These are phyloP conservation scores for Trifolium dubium DNA, from an alignment of 306 rosid genomes.

Conservation along the genomic window DNA sequence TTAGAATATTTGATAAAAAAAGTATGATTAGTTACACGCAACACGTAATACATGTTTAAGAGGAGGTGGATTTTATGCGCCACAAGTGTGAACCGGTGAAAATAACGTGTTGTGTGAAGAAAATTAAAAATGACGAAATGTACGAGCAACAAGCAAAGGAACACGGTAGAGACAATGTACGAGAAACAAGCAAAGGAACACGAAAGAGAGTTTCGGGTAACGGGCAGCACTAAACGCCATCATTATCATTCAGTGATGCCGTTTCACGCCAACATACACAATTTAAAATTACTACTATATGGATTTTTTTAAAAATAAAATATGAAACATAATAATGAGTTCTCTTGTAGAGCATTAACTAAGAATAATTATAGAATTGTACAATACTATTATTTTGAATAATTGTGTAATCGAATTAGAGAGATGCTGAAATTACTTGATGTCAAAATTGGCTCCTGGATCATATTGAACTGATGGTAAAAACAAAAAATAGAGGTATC, in stretches of 20 bases:
- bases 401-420: too few species aligned
- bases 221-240: constrained; percentile 56
- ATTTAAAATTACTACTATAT: not conserved
- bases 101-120: not conserved
- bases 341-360: too few species aligned
- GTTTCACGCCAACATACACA: constrained; percentile 16
- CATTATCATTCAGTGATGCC: constrained; percentile 3
- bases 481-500: too few species aligned
- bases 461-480: too few species aligned
- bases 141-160: constrained; percentile 53
- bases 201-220: constrained; percentile 56
- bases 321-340: too few species aligned
- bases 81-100: not conserved
- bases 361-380: too few species aligned
- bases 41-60: not conserved
- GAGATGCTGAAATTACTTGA: too few species aligned
- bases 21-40: not conserved
- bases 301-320: too few species aligned
- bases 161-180: constrained; percentile 31
- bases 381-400: too few species aligned
- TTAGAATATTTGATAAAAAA: too few species aligned
- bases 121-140: constrained; percentile 28
- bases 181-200: constrained; percentile 36
- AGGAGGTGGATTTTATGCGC: not conserved
- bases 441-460: too few species aligned